Evolutionary conservation across 495 filamentous ascomycete genomes (phyloP).

Genomic region (Staphylotrichum longicolle): DNA sequence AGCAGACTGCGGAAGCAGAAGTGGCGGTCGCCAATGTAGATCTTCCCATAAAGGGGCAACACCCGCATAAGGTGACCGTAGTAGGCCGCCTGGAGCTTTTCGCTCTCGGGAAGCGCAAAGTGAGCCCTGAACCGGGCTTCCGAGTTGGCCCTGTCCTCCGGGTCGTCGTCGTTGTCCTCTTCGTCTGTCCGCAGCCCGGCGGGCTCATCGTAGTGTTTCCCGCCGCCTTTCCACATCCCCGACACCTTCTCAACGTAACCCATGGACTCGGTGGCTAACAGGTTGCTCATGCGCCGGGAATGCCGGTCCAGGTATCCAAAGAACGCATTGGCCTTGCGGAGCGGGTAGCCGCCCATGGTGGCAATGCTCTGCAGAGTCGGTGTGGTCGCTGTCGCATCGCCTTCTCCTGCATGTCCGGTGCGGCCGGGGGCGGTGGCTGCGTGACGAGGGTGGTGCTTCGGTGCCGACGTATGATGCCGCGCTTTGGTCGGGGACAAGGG

Average conservation of each 20-base stretch:
- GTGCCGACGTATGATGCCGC: slow-evolving; percentile 22
- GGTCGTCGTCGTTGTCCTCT: slow-evolving; percentile 55
- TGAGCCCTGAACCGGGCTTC: slow-evolving; percentile 79
- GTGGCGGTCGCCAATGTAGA: slow-evolving; percentile 86
- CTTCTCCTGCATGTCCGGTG: slow-evolving; percentile 38
- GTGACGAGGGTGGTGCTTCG: slow-evolving; percentile 23
- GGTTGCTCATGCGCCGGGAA: slow-evolving; percentile 72
- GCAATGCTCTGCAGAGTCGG: slow-evolving; percentile 69
- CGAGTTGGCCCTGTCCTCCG: slow-evolving; percentile 60
- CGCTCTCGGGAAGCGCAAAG: slow-evolving; percentile 80
- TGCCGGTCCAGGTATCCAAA: slow-evolving; percentile 78
- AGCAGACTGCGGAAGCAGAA: slow-evolving; percentile 93
- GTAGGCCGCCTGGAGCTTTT: slow-evolving; percentile 87
- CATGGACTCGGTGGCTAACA: slow-evolving; percentile 92
- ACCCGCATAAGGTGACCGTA: slow-evolving; percentile 86
- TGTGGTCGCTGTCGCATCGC: slow-evolving; percentile 40
- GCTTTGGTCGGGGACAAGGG: slow-evolving; percentile 6
- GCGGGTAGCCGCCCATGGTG: slow-evolving; percentile 71
- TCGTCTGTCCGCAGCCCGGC: slow-evolving; percentile 65
- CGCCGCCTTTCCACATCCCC: slow-evolving; percentile 92
- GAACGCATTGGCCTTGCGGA: slow-evolving; percentile 82
- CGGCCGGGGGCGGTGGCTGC: slow-evolving; percentile 38
- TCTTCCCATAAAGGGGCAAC: slow-evolving; percentile 91
- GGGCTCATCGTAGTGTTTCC: slow-evolving; percentile 80
- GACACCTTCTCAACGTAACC: slow-evolving; percentile 96